Evolutionary conservation across 352 stramenopile genomes (phyloP).

Genomic region (Phytopythium oedochilum): DNA sequence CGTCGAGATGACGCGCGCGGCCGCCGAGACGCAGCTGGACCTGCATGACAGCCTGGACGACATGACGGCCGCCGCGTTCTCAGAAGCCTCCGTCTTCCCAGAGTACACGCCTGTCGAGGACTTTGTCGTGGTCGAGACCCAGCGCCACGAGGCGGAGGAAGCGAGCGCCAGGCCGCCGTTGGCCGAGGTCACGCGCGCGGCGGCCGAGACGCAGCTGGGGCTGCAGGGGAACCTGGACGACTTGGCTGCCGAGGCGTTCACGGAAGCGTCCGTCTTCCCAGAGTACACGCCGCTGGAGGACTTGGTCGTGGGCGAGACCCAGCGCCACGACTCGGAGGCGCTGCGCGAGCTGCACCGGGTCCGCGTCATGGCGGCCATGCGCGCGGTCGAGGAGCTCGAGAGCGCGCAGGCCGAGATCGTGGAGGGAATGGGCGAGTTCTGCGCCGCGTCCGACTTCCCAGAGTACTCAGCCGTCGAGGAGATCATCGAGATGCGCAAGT

Average conservation of each 20-base stretch:
- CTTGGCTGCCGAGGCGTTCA: slow-evolving; percentile 30
- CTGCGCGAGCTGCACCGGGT: slow-evolving; percentile 2
- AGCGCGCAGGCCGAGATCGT: slow-evolving; percentile 34
- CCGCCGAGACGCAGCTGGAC: slow-evolving; percentile 15
- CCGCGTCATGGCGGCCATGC: slow-evolving; percentile 5
- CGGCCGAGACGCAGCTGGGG: not conserved
- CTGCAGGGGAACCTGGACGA: not conserved
- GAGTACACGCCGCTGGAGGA: slow-evolving; percentile 59
- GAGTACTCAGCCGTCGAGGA: slow-evolving; percentile 52
- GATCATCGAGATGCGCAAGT: slow-evolving; percentile 29
- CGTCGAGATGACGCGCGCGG: slow-evolving; percentile 8
- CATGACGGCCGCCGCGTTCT: slow-evolving; percentile 45
- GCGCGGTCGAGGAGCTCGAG: slow-evolving; percentile 13
- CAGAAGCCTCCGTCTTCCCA: slow-evolving; percentile 58
- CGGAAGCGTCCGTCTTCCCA: slow-evolving; percentile 55
- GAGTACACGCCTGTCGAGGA: slow-evolving; percentile 61
- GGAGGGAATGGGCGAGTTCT: slow-evolving; percentile 43
- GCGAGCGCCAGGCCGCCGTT: not conserved
- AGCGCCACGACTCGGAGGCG: slow-evolving; percentile 7
- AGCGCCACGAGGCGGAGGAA: slow-evolving; percentile 13
- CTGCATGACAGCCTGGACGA: slow-evolving; percentile 42
- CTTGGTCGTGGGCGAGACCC: slow-evolving; percentile 28
- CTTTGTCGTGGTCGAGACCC: slow-evolving; percentile 29
- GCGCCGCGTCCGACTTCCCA: slow-evolving; percentile 58
- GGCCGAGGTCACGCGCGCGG: not conserved